These are phyloP conservation scores for Isatis tinctoria DNA, from an alignment of 345 rosid species.

Conservation along the genomic window DNA sequence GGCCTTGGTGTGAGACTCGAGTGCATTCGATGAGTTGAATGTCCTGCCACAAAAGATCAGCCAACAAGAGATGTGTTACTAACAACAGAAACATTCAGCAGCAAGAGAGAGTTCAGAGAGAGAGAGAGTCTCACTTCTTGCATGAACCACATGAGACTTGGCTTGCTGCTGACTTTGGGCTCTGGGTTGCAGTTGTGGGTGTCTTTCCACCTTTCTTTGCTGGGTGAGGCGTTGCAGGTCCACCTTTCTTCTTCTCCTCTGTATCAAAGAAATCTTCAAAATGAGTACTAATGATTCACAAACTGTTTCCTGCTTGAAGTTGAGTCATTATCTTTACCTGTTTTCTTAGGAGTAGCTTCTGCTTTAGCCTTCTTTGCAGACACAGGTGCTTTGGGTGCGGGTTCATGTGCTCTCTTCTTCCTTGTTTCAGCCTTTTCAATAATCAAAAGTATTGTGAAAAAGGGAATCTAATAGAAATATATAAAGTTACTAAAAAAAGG, in stretches of 20 bases:
- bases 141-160: slow-evolving; percentile 66
- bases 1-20: slow-evolving; percentile 30
- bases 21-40: slow-evolving; percentile 23
- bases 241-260: slow-evolving; percentile 71
- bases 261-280: not conserved
- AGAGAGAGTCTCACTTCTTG: slow-evolving; percentile 45
- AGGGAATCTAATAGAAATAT: not conserved
- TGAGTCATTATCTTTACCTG: slow-evolving; percentile 36
- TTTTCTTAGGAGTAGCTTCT: slow-evolving; percentile 46
- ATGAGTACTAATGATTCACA: not conserved
- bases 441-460: not conserved
- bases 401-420: slow-evolving; percentile 60
- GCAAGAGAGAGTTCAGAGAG: not conserved
- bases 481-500: not conserved
- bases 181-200: slow-evolving; percentile 25
- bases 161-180: slow-evolving; percentile 70
- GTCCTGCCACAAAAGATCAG: slow-evolving; percentile 8
- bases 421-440: slow-evolving; percentile 14
- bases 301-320: not conserved
- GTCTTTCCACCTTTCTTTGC: slow-evolving; percentile 52
- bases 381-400: slow-evolving; percentile 53
- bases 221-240: slow-evolving; percentile 82
- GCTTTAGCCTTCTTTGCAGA: slow-evolving; percentile 59
- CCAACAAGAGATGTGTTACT: not conserved
- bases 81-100: not conserved